These are phyloP conservation scores for Dactylellina haptotyla DNA, from an alignment of 2,329 filamentous ascomycete species.

Conservation along the genomic window DNA sequence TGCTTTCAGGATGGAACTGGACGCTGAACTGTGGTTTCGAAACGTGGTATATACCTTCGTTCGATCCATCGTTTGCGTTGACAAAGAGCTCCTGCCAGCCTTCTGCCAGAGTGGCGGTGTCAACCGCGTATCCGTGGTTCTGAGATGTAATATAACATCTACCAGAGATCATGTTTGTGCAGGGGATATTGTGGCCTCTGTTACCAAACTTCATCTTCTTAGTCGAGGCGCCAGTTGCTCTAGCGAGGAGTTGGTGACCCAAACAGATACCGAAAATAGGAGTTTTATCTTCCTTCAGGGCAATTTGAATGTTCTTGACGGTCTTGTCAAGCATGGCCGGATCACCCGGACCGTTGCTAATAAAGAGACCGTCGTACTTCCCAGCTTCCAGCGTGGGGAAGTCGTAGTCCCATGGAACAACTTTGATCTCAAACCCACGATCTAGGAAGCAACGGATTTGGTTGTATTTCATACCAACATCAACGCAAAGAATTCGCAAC, in stretches of 20 bases:
- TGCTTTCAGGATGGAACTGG: constrained; percentile 99
- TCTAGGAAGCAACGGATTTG: constrained; percentile 92
- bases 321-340: constrained; percentile 84
- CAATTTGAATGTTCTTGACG: constrained; percentile 79
- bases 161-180: constrained; percentile 92
- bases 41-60: constrained; percentile 93
- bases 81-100: constrained; percentile 96
- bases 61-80: constrained; percentile 97
- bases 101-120: constrained; percentile 76
- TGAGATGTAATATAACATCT: constrained; percentile 99
- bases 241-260: constrained; percentile 90
- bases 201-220: constrained; percentile 99
- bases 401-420: constrained; percentile 96
- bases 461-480: constrained; percentile 98
- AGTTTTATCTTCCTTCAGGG: constrained; percentile 79
- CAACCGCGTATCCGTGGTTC: constrained; percentile 96
- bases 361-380: constrained; percentile 94
- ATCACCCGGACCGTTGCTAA: constrained; percentile 97
- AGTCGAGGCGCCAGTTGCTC: constrained; percentile 85
- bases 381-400: constrained; percentile 79
- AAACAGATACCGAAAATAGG: constrained; percentile 97
- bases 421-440: constrained; percentile 90
- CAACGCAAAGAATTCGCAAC: constrained; percentile 88
- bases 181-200: constrained; percentile 97
- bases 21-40: constrained; percentile 94